These are phyloP conservation scores for Leccinum insolens DNA, from an alignment of 1,284 basidiomycete genomes.

Conservation along the genomic window DNA sequence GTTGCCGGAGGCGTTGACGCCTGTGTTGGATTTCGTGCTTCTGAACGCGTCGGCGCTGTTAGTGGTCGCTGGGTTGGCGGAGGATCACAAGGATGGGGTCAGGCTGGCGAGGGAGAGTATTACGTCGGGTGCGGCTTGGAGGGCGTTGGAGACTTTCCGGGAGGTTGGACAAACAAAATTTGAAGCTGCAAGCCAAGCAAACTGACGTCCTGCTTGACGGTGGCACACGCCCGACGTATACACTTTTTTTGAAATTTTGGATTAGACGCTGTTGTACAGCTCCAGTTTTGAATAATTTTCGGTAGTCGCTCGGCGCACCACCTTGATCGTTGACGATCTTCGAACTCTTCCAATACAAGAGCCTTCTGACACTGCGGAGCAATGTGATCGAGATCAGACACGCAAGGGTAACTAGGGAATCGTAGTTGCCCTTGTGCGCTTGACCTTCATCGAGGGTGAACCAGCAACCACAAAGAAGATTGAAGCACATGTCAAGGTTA, in stretches of 20 bases:
- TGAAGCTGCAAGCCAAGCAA: background rate
- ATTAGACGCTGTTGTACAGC: background rate
- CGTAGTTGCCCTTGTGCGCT: background rate
- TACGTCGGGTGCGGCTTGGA: constrained; percentile 73
- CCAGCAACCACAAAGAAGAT: background rate
- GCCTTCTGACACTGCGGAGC: too few relatives aligned
- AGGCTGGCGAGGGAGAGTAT: constrained; percentile 75
- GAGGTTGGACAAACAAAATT: constrained; percentile 11
- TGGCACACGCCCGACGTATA: background rate
- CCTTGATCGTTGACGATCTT: too few relatives aligned
- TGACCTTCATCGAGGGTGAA: background rate
- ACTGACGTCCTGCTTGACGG: background rate
- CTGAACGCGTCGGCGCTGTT: constrained; percentile 86
- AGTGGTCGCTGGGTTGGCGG: constrained; percentile 76
- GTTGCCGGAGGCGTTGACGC: constrained; percentile 53
- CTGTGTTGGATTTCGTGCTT: constrained; percentile 82
- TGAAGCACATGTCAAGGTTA: background rate
- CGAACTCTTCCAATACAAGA: too few relatives aligned
- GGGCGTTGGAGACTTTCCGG: constrained; percentile 58
- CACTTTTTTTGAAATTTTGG: background rate
- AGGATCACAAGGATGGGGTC: constrained; percentile 74
- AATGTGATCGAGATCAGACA: background rate
- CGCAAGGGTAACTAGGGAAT: background rate
- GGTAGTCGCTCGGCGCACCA: too few relatives aligned
- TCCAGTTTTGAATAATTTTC: background rate